Evolutionary conservation across 805 yeast species (phyloP), one percentile per base, ranked within the genome.

Genomic region (Candida germanica): DNA sequence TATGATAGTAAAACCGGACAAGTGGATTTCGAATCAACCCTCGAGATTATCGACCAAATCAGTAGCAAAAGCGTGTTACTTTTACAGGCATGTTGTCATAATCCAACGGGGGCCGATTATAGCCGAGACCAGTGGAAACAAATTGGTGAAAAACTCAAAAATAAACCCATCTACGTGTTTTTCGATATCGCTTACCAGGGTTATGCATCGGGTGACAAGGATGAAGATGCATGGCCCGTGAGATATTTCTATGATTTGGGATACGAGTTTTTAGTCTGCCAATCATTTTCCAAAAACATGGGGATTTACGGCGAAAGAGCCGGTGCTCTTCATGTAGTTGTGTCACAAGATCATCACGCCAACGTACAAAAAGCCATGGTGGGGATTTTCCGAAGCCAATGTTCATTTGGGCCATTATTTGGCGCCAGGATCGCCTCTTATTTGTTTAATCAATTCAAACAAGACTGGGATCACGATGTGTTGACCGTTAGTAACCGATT

Each of bases 121-220:
- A 35, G 60, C 18, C 33, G 48, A 29, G 62, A 58, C 6, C 69
- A 66, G 43, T 66, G 73, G 73, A 42, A 37, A 26, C 40, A 49
- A 36, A 56, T 66, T 19, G 51, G 54, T 13, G 47, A 42, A 17
- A 36, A 60, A 25, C 30, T 62, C 23, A 51, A 58, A 37, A 29
- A 37, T 19, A 51, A 51, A 20, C 42, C 54, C 14, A 42, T 63
- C 33, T 51, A 59, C 32, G 56, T 61, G 3, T 38, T 66, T 23
- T 57, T 66, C 33, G 73, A 66, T 51, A 59, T 55, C 30, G 71
- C 73, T 2, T 66, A 66, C 54, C 69, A 62, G 45, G 73, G 73
- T 1, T 64, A 65, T 42, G 53, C 66, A 20, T 48, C 58, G 21
- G 73, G 98, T 34, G 77, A 83, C 49, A 71, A 84, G 47, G 82